A percentile compares a stretch with the other conserved stretches of the same genome.
These are phyloP conservation scores for Neurospora pannonica DNA, from an alignment of 495 filamentous ascomycete genomes.

Conservation along the genomic window DNA sequence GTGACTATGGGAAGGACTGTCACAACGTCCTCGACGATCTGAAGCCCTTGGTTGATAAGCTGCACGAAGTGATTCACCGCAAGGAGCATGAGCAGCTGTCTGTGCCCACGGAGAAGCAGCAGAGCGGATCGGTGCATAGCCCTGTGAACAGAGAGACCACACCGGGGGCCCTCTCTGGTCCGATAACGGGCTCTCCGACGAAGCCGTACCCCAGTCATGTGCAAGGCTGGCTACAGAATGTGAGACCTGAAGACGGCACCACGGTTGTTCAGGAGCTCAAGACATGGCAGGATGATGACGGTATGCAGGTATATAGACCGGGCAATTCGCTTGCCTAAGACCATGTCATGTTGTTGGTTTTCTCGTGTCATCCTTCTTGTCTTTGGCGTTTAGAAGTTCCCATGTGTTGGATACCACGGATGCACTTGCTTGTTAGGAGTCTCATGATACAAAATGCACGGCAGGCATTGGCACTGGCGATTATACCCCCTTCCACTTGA, in stretches of 20 bases:
- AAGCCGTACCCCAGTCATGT: background rate
- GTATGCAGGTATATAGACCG: background rate
- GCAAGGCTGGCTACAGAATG: background rate
- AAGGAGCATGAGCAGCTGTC: background rate
- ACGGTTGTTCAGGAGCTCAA: background rate
- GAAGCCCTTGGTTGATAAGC: conserved; percentile 8
- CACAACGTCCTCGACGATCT: conserved; percentile 17
- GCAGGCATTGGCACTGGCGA: background rate
- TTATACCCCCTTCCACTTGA: background rate
- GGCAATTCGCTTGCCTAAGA: background rate
- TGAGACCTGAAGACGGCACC: background rate
- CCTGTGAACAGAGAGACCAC: background rate
- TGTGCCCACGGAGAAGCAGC: conserved; percentile 5
- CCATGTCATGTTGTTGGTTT: background rate
- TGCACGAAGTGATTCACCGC: conserved; percentile 15
- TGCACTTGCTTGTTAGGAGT: background rate
- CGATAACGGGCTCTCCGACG: background rate
- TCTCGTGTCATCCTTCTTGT: background rate
- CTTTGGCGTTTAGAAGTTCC: background rate
- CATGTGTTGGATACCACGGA: background rate
- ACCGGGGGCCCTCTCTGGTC: background rate
- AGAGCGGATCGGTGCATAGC: background rate
- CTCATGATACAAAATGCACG: background rate
- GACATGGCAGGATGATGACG: background rate
- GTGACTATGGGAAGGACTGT: conserved; percentile 20